Evolutionary conservation across 352 stramenopile genomes (phyloP), one percentile per base, ranked within the genome.

Genomic region (Globisporangium apiculatum): DNA sequence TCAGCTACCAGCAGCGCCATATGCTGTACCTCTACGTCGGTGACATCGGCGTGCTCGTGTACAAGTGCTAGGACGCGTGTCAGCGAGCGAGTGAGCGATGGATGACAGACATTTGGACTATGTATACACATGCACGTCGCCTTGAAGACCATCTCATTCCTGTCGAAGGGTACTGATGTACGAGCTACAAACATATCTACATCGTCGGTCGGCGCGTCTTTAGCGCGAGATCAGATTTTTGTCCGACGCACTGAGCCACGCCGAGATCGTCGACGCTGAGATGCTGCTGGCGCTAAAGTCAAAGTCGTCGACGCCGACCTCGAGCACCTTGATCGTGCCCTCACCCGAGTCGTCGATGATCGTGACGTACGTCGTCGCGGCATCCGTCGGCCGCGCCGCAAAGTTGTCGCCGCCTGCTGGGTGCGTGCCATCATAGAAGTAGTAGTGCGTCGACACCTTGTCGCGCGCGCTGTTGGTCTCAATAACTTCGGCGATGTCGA

Each of bases 1-100:
- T 98, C 57, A 97, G 86, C 63, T 98, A 98, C 73, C 89, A 98
- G 76, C 85, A 97, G 61, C 87, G 91, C 60, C 93, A 98, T 76
- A 95, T 98, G 79, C 70, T 98, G 18, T 97, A 98, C 72, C 73
- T 98, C 49, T 88, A 93, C 60, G 95, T 98, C 53, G 93, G 91
- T 15, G 91, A 96, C 60, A 95, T 98, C 48, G 94, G 91, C 36
- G 87, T 98, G 60, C 75, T 99, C 57, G 85, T 95, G 51, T 98
- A 98, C 88, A 98, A 98, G 66, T 97, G 90, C 78, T 98, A 51
- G 47, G 40, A 31, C 24, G 24, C 24, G 24, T 31, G 24, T 31
- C 24, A 31, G 24, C 2, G 24, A 31, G 24, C 24, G 24, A 31
- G 1, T 2, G 24, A 31, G 24, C 24, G 24, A 31, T 31, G 24